Evolutionary conservation across 306 rosid species (phyloP).

Genomic region (Glycine tomentella): DNA sequence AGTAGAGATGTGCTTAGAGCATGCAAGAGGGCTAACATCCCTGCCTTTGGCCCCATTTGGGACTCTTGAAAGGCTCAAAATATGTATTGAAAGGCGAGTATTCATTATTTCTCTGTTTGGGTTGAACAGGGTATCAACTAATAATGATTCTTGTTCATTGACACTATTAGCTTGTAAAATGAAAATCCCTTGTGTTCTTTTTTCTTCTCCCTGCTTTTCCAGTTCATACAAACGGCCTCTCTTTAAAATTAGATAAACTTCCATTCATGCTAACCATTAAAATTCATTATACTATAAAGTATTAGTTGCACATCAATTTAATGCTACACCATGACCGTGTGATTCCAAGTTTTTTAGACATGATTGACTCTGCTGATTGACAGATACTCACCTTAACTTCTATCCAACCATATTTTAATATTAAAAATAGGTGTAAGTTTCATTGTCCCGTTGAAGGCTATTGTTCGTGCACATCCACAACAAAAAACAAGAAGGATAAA

Average conservation of each 20-base stretch:
- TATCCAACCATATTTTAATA: neutral
- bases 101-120: slow-evolving; percentile 18
- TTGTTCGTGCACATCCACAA: neutral
- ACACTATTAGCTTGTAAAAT: neutral
- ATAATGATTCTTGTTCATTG: slow-evolving; percentile 27
- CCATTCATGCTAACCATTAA: slow-evolving; percentile 9
- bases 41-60: slow-evolving; percentile 65
- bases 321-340: neutral
- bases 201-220: neutral
- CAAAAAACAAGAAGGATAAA: too few species aligned
- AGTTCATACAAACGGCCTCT: neutral
- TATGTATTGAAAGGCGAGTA: slow-evolving; percentile 34
- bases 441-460: neutral
- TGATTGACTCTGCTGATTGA: slow-evolving; percentile 4
- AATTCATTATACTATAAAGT: neutral
- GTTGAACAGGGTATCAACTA: slow-evolving; percentile 19
- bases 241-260: slow-evolving; percentile 10
- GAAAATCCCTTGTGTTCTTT: neutral
- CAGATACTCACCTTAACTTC: slow-evolving; percentile 5
- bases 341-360: neutral
- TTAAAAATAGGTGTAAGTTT: neutral
- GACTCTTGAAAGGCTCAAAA: slow-evolving; percentile 51
- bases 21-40: slow-evolving; percentile 54
- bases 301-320: slow-evolving; percentile 23
- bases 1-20: slow-evolving; percentile 67